Percentiles rank a stretch among this genome's conserved stretches.
Conservation (phyloP, 1,284 basidiomycete genomes). For the Leccinum subrobustum region DNA sequence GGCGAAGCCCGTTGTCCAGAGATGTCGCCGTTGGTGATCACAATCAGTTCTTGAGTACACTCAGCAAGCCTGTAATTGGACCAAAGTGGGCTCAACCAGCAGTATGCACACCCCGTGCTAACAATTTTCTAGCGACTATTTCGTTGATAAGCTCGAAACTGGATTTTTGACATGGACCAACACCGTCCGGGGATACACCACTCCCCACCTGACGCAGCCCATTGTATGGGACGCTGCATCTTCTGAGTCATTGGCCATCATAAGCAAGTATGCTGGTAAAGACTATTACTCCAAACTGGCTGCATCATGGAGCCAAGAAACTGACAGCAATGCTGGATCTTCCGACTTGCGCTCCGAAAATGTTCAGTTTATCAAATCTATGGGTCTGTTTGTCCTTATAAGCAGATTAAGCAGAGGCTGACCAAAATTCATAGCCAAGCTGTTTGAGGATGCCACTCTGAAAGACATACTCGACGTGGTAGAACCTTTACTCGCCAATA, state of each 20-base stretch:
- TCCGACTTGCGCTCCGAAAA: slow-evolving; percentile 68
- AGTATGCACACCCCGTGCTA: slow-evolving; percentile 1
- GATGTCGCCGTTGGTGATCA: slow-evolving; percentile 54
- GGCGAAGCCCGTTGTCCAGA: slow-evolving; percentile 70
- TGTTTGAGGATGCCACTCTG: slow-evolving; percentile 58
- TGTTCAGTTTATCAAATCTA: slow-evolving; percentile 62
- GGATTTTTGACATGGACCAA: slow-evolving; percentile 88
- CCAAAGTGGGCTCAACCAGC: slow-evolving; percentile 19
- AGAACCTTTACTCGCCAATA: slow-evolving; percentile 62
- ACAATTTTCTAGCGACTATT: slow-evolving; percentile 41
- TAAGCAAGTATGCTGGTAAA: slow-evolving; percentile 50
- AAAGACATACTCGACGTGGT: slow-evolving; percentile 52
- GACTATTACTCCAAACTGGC: slow-evolving; percentile 63
- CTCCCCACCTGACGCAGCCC: slow-evolving; percentile 39
- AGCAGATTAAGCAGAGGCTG: neutral
- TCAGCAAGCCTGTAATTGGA: slow-evolving; percentile 43
- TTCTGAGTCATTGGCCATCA: slow-evolving; percentile 54
- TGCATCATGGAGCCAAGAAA: slow-evolving; percentile 73
- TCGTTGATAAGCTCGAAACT: slow-evolving; percentile 78
- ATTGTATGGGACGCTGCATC: slow-evolving; percentile 71
- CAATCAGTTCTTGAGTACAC: slow-evolving; percentile 43
- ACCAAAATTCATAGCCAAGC: slow-evolving; percentile 50
- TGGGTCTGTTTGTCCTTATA: slow-evolving; percentile 45
- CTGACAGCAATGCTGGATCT: slow-evolving; percentile 47
- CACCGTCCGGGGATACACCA: slow-evolving; percentile 67